Evolutionary conservation across 192 early-diverging fungal genomes (phyloP).

Genomic region (Coemansia asiatica): DNA sequence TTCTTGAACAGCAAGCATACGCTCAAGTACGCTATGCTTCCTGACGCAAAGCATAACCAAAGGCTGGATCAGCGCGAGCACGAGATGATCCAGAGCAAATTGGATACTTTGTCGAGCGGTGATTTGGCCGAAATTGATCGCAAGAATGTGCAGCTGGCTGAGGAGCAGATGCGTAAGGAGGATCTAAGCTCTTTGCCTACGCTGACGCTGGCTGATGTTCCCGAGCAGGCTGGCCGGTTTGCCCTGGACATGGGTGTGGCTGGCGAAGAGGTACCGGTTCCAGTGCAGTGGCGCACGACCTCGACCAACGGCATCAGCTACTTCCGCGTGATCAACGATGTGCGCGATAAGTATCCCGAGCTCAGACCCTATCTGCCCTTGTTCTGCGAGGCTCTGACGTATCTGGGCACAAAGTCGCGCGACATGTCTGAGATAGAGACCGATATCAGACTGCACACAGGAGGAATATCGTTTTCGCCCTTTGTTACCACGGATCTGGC

Average conservation of each 20-base stretch:
- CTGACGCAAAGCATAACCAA: conserved; percentile 65
- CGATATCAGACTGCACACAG: conserved; percentile 79
- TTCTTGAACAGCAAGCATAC: conserved; percentile 77
- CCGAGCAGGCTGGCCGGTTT: conserved; percentile 58
- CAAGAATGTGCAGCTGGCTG: conserved; percentile 66
- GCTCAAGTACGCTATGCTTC: conserved; percentile 81
- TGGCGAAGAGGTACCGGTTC: conserved; percentile 39
- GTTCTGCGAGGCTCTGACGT: conserved; percentile 69
- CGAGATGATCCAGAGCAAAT: conserved; percentile 62
- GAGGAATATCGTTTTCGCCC: conserved; percentile 74
- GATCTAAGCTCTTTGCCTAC: conserved; percentile 84
- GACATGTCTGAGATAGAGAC: conserved; percentile 84
- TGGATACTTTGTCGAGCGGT: conserved; percentile 58
- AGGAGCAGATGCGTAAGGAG: conserved; percentile 71
- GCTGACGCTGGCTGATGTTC: conserved; percentile 77
- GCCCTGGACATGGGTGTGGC: conserved; percentile 52
- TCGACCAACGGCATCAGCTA: conserved; percentile 93
- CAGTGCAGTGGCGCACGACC: conserved; percentile 74
- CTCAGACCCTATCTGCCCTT: conserved; percentile 73
- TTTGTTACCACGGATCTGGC: conserved; percentile 67
- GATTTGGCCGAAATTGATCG: conserved; percentile 64
- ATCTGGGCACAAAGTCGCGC: conserved; percentile 63
- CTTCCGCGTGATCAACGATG: conserved; percentile 68
- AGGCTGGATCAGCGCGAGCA: conserved; percentile 65
- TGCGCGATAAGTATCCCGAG: conserved; percentile 63